These are phyloP conservation scores for Pseudogymnoascus sp. DNA, from an alignment of 2,329 filamentous ascomycete species.

Conservation along the genomic window DNA sequence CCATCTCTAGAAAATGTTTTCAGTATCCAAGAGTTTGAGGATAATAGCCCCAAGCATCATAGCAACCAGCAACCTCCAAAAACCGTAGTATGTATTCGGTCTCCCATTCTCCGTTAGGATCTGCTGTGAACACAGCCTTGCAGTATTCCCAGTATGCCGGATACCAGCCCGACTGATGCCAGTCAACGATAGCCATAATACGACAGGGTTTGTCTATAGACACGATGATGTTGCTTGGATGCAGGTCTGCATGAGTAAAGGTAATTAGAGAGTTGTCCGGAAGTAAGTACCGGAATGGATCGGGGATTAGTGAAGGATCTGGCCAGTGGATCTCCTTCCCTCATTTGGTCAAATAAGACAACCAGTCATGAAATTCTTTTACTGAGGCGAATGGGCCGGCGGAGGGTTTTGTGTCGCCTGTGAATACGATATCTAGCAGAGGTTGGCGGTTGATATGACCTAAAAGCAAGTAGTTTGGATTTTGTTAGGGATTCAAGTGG, in stretches of 20 bases:
- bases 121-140: background rate
- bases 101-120: background rate
- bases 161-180: constrained; percentile 30
- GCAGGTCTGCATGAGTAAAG: constrained; percentile 30
- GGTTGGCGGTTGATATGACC: constrained; percentile 16
- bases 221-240: constrained; percentile 29
- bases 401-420: constrained; percentile 13
- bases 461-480: background rate
- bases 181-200: constrained; percentile 28
- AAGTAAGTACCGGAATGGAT: constrained; percentile 21
- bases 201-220: constrained; percentile 17
- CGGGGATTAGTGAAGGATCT: constrained; percentile 17
- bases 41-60: background rate
- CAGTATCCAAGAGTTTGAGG: background rate
- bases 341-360: constrained; percentile 17
- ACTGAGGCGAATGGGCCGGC: constrained; percentile 21
- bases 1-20: background rate
- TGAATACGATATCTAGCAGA: constrained; percentile 18
- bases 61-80: background rate
- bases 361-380: constrained; percentile 24
- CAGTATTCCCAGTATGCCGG: constrained; percentile 30
- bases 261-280: constrained; percentile 24
- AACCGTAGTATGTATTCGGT: background rate
- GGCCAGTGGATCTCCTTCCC: constrained; percentile 10
- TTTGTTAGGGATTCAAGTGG: background rate